phyloP scores from a whole-genome alignment of 768 basidiomycete genomes.

The Auricularia auricula-judae region DNA sequence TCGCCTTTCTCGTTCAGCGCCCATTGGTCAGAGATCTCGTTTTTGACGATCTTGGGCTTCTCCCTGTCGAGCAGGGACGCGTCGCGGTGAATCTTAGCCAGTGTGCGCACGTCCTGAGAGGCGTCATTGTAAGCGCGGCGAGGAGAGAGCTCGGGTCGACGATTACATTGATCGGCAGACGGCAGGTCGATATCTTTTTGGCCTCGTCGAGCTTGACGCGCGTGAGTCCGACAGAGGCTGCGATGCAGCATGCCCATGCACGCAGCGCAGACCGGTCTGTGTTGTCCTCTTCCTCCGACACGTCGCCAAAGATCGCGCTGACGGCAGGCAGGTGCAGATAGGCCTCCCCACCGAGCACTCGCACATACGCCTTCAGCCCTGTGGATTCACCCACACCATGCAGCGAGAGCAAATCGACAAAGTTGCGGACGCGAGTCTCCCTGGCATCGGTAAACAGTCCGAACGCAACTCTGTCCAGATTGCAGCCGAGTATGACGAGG shows the following conservation, averaged over 20 bases:
- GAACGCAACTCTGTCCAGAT: not conserved
- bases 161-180: not conserved
- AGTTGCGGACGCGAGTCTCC: not conserved
- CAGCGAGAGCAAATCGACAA: not conserved
- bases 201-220: not conserved
- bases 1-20: not conserved
- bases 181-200: not conserved
- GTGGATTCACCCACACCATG: not conserved
- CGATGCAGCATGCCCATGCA: not conserved
- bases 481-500: not conserved
- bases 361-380: not conserved
- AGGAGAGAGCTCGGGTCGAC: not conserved
- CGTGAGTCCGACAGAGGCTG: not conserved
- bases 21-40: constrained; percentile 22
- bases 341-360: not conserved
- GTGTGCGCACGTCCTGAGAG: constrained; percentile 28
- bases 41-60: constrained; percentile 34
- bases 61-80: constrained; percentile 34
- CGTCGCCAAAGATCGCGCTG: not conserved
- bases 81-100: constrained; percentile 37
- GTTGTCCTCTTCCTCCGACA: not conserved
- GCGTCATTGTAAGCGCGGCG: not conserved
- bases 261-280: not conserved
- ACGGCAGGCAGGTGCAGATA: not conserved
- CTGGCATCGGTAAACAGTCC: not conserved